These are phyloP conservation scores for Mycena vitilis DNA, from an alignment of 768 basidiomycete genomes.

Conservation along the genomic window DNA sequence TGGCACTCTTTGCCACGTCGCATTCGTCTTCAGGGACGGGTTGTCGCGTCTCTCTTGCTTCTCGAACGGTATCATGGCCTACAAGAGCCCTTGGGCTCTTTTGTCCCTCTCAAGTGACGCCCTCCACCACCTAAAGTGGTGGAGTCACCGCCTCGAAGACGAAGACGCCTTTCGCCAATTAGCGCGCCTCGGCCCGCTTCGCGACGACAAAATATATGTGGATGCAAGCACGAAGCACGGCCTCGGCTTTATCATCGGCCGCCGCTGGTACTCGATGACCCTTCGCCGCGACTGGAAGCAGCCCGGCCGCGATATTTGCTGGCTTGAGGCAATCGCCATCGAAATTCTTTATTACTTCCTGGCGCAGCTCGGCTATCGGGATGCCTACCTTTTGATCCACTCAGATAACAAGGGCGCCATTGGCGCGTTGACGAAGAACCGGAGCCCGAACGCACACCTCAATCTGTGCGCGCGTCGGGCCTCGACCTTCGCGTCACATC, in stretches of 20 bases:
- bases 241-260: slow-evolving; percentile 39
- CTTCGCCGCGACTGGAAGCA: slow-evolving; percentile 31
- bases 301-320: slow-evolving; percentile 39
- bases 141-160: too few species aligned
- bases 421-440: slow-evolving; percentile 8
- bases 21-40: slow-evolving; percentile 12
- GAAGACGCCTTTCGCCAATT: slow-evolving; percentile 1
- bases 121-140: too few species aligned
- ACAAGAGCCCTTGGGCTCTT: not conserved
- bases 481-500: not conserved
- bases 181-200: not conserved
- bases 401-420: slow-evolving; percentile 27
- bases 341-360: slow-evolving; percentile 14
- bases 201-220: slow-evolving; percentile 1
- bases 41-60: slow-evolving; percentile 10
- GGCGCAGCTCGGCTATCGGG: slow-evolving; percentile 24
- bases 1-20: slow-evolving; percentile 16
- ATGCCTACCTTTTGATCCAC: slow-evolving; percentile 16
- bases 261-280: slow-evolving; percentile 35
- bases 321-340: slow-evolving; percentile 39
- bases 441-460: slow-evolving; percentile 6
- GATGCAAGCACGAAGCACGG: slow-evolving; percentile 43
- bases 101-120: not conserved
- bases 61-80: slow-evolving; percentile 16
- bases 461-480: slow-evolving; percentile 32